Evolutionary conservation across 805 yeast genomes (phyloP).

Genomic region (Lachancea lanzarotensis): DNA sequence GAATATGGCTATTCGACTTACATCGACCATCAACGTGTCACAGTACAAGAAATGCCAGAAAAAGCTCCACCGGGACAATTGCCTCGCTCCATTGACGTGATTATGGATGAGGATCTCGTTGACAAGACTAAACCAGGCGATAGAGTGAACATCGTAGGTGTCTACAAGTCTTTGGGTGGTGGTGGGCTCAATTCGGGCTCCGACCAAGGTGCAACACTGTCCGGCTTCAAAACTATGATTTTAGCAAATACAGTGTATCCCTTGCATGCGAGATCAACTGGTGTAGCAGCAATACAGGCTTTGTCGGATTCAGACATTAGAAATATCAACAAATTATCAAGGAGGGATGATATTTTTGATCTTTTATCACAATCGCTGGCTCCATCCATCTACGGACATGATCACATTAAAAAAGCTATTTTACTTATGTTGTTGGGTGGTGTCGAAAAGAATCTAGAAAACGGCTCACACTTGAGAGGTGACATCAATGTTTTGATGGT

Average conservation of each 20-base stretch:
- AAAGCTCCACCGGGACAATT: conserved; percentile 96
- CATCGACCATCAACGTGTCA: conserved; percentile 86
- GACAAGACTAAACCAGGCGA: conserved; percentile 94
- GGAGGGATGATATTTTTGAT: conserved; percentile 66
- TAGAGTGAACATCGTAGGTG: conserved; percentile 89
- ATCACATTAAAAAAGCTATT: conserved; percentile 84
- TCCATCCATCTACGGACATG: conserved; percentile 93
- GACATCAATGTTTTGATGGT: conserved; percentile 94
- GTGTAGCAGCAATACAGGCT: conserved; percentile 62
- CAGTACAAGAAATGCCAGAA: conserved; percentile 97
- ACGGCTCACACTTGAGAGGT: conserved; percentile 96
- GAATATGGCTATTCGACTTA: conserved; percentile 92
- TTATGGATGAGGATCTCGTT: conserved; percentile 92
- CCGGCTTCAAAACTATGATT: conserved; percentile 76
- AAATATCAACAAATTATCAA: conserved; percentile 73
- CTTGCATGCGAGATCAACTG: conserved; percentile 79
- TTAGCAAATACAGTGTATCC: conserved; percentile 87
- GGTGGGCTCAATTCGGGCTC: conserved; percentile 29
- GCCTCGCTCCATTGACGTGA: conserved; percentile 86
- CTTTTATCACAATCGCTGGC: conserved; percentile 81
- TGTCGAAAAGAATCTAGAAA: conserved; percentile 83
- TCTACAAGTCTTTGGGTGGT: conserved; percentile 85
- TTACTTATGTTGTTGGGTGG: conserved; percentile 90
- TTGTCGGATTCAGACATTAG: conserved; percentile 79
- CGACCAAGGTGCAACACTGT: conserved; percentile 33